Conservation (phyloP, 1,284 basidiomycete species). For the Malassezia vespertilionis region DNA sequence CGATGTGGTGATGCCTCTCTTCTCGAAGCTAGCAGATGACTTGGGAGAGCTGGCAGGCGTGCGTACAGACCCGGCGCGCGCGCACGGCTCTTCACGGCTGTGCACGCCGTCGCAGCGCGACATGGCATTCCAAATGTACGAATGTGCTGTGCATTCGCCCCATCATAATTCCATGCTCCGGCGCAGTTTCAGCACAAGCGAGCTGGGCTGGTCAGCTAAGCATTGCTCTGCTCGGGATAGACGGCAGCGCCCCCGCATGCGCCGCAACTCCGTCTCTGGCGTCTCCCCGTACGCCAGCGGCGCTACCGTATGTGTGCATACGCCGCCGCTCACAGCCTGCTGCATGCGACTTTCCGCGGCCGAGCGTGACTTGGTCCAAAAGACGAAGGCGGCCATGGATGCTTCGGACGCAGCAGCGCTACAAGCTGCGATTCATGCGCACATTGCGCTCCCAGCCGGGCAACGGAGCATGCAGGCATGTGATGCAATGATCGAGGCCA, state of each 20-base stretch:
- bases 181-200: too few relatives aligned
- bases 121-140: too few relatives aligned
- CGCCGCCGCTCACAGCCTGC: neutral
- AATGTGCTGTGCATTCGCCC: too few relatives aligned
- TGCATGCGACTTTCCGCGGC: neutral
- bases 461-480: neutral
- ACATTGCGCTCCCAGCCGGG: neutral
- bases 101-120: too few relatives aligned
- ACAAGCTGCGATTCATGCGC: neutral
- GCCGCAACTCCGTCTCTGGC: slow-evolving; percentile 8
- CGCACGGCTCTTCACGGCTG: too few relatives aligned
- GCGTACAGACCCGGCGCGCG: too few relatives aligned
- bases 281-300: neutral
- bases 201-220: too few relatives aligned
- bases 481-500: too few relatives aligned
- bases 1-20: slow-evolving; percentile 10
- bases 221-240: too few relatives aligned
- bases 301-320: neutral
- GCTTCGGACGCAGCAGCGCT: neutral
- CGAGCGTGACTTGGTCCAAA: neutral
- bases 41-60: neutral
- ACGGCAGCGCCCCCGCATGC: too few relatives aligned
- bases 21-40: slow-evolving; percentile 13
- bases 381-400: neutral
- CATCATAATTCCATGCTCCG: too few relatives aligned